Conservation (phyloP, 2,329 filamentous ascomycete species). For the Cercospora brassicicola region DNA sequence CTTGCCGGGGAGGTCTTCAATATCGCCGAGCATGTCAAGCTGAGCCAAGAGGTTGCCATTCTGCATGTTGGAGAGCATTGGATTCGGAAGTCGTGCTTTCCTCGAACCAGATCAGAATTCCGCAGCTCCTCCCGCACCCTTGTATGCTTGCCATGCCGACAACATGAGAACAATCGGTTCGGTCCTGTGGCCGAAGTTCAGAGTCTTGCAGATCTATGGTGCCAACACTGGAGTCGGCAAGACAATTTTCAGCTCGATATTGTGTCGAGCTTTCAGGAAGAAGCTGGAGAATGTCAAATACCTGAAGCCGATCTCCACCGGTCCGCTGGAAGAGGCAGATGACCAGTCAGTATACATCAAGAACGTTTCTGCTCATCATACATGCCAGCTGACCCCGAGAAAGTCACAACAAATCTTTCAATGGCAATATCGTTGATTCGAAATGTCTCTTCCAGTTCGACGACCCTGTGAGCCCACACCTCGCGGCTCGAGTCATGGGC, state of each 20-base stretch:
- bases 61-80: background rate
- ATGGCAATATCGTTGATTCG: slow-evolving; percentile 52
- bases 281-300: slow-evolving; percentile 60
- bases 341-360: slow-evolving; percentile 53
- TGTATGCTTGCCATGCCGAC: slow-evolving; percentile 15
- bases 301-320: slow-evolving; percentile 81
- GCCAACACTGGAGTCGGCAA: slow-evolving; percentile 85
- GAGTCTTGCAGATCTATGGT: slow-evolving; percentile 74
- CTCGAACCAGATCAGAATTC: background rate
- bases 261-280: slow-evolving; percentile 62
- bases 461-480: slow-evolving; percentile 74
- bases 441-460: slow-evolving; percentile 70
- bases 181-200: slow-evolving; percentile 67
- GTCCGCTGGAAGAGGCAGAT: slow-evolving; percentile 68
- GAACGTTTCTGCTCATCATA: background rate
- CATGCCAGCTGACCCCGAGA: background rate
- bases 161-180: slow-evolving; percentile 56
- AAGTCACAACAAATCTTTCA: slow-evolving; percentile 12
- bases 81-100: background rate
- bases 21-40: background rate
- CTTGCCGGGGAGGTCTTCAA: background rate
- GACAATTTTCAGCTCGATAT: slow-evolving; percentile 72
- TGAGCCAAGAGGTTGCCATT: background rate
- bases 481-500: slow-evolving; percentile 57
- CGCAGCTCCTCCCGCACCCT: background rate